A percentile compares a stretch with the other conserved stretches of the same genome.
Evolutionary conservation across 345 rosid genomes (phyloP).

Genomic region (Citrus unshiu): DNA sequence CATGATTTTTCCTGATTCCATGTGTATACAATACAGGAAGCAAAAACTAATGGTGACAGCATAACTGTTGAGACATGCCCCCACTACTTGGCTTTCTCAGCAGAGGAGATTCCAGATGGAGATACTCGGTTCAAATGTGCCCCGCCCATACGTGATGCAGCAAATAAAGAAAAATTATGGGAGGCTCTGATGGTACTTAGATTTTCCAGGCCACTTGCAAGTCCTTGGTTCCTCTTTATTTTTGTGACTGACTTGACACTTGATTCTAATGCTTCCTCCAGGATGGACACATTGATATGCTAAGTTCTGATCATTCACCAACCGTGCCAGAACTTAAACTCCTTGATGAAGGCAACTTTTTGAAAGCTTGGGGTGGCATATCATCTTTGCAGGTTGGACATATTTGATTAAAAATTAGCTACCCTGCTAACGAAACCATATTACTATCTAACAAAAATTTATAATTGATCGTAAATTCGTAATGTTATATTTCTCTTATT

Average conservation of each 20-base stretch:
- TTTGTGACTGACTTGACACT: constrained; percentile 2
- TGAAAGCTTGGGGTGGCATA: constrained; percentile 98
- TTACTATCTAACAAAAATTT: neutral
- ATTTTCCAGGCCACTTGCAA: neutral
- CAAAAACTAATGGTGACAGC: constrained; percentile 74
- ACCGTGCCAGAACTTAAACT: constrained; percentile 79
- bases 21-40: constrained; percentile 40
- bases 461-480: no score
- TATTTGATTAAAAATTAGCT: neutral
- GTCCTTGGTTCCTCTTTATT: neutral
- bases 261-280: constrained; percentile 27
- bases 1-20: neutral
- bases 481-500: neutral
- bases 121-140: constrained; percentile 97
- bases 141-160: constrained; percentile 81
- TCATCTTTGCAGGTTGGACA: constrained; percentile 83
- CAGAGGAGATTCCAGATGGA: constrained; percentile 86
- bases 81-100: constrained; percentile 89
- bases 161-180: constrained; percentile 83
- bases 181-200: constrained; percentile 72
- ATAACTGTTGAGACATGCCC: constrained; percentile 92
- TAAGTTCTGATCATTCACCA: constrained; percentile 98
- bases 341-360: constrained; percentile 67
- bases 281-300: constrained; percentile 85
- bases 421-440: neutral